phyloP scores from a whole-genome alignment of 331 rosid species.

The Malus hybrid region DNA sequence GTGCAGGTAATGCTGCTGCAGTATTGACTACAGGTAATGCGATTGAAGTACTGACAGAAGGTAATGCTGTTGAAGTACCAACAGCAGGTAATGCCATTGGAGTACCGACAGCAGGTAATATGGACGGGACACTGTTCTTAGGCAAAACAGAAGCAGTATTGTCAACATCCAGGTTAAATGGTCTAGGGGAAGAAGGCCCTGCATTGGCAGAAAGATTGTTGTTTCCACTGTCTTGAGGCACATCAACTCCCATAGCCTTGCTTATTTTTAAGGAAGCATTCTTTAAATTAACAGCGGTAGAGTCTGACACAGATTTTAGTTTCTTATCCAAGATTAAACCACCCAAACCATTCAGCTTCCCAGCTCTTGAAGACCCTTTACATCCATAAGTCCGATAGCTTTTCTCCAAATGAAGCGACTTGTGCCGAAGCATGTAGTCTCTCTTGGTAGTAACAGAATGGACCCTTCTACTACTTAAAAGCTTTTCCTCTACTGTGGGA shows the following conservation, averaged over 20 bases:
- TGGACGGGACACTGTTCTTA: slow-evolving; percentile 16
- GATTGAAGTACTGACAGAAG: slow-evolving; percentile 20
- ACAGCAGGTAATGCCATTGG: slow-evolving; percentile 16
- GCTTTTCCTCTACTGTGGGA: slow-evolving; percentile 47
- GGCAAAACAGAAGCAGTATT: slow-evolving; percentile 29
- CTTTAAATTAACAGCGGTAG: slow-evolving; percentile 58
- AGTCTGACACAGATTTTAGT: slow-evolving; percentile 57
- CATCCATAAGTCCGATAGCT: slow-evolving; percentile 56
- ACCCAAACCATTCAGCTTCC: slow-evolving; percentile 55
- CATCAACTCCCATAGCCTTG: slow-evolving; percentile 61
- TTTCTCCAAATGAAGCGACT: slow-evolving; percentile 71
- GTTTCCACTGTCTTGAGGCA: slow-evolving; percentile 45
- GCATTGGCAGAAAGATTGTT: slow-evolving; percentile 34
- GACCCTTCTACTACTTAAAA: slow-evolving; percentile 43
- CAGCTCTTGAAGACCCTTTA: slow-evolving; percentile 72
- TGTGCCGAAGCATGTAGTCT: slow-evolving; percentile 78
- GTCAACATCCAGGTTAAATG: slow-evolving; percentile 35
- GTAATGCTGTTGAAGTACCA: slow-evolving; percentile 17
- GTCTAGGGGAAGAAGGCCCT: slow-evolving; percentile 35
- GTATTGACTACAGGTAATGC: not conserved
- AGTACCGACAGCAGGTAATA: slow-evolving; percentile 23
- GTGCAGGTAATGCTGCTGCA: slow-evolving; percentile 5
- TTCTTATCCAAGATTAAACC: slow-evolving; percentile 71
- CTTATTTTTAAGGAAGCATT: slow-evolving; percentile 62
- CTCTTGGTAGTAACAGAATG: slow-evolving; percentile 54